phyloP scores from a whole-genome alignment of 2,329 filamentous ascomycete species.

The Aspergillus pseudoviridinutans region DNA sequence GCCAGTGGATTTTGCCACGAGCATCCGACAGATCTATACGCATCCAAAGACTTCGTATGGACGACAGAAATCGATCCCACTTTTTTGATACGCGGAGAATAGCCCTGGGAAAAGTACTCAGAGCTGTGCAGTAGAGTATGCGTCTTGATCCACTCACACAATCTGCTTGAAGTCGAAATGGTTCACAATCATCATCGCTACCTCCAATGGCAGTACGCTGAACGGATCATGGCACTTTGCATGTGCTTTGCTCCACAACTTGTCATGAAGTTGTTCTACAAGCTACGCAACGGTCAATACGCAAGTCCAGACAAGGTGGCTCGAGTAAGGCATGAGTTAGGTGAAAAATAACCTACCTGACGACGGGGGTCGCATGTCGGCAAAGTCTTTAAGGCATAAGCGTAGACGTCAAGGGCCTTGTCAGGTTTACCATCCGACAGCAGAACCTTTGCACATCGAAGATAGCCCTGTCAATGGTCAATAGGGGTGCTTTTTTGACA shows the following conservation, averaged over 20 bases:
- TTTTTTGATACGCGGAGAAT: slow-evolving; percentile 53
- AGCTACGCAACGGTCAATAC: slow-evolving; percentile 26
- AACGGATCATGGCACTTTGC: slow-evolving; percentile 46
- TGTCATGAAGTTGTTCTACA: slow-evolving; percentile 46
- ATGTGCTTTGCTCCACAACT: slow-evolving; percentile 33
- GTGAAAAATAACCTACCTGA: slow-evolving; percentile 19
- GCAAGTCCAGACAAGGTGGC: background rate
- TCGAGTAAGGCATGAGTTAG: background rate
- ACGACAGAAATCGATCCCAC: slow-evolving; percentile 52
- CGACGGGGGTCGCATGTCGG: slow-evolving; percentile 35
- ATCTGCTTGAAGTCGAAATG: slow-evolving; percentile 51
- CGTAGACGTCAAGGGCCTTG: slow-evolving; percentile 55
- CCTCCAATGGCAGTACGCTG: slow-evolving; percentile 50
- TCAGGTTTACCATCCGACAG: slow-evolving; percentile 46
- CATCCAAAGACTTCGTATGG: slow-evolving; percentile 47
- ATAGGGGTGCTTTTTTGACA: background rate
- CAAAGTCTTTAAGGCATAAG: slow-evolving; percentile 54
- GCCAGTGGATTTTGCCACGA: slow-evolving; percentile 38
- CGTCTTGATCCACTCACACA: slow-evolving; percentile 32
- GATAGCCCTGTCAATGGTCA: slow-evolving; percentile 45
- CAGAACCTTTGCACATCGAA: slow-evolving; percentile 51
- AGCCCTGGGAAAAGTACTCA: slow-evolving; percentile 25
- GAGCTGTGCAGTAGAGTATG: background rate
- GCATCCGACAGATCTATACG: slow-evolving; percentile 51
- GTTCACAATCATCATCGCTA: slow-evolving; percentile 50